Conservation (phyloP, 495 filamentous ascomycete genomes). For the Penicillium diatomitis region DNA sequence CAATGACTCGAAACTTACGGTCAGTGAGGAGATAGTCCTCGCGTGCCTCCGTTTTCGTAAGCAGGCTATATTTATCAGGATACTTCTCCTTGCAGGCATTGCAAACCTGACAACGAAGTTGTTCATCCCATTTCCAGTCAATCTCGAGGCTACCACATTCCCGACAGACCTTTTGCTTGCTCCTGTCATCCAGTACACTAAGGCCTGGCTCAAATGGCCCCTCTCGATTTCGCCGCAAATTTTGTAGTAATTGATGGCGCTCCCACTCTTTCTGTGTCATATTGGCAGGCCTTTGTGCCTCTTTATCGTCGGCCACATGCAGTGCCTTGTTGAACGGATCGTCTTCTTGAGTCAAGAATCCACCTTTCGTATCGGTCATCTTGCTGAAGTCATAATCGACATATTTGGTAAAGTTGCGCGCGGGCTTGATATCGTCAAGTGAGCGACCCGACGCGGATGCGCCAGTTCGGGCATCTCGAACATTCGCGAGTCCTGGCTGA, state of each 20-base stretch:
- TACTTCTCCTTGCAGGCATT: conserved; percentile 72
- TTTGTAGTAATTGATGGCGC: conserved; percentile 57
- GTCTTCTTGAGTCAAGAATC: conserved; percentile 78
- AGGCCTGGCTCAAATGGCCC: conserved; percentile 85
- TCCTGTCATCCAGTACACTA: conserved; percentile 53
- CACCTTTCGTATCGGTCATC: conserved; percentile 96
- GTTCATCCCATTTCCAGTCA: conserved; percentile 88
- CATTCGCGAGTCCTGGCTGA: conserved; percentile 47
- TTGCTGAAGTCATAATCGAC: conserved; percentile 96
- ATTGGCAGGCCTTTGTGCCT: conserved; percentile 65
- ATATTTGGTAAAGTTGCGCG: conserved; percentile 78
- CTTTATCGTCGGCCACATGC: conserved; percentile 40
- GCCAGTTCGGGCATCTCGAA: conserved; percentile 54
- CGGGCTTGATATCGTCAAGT: conserved; percentile 55
- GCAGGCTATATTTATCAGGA: conserved; percentile 83
- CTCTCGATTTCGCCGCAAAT: conserved; percentile 59
- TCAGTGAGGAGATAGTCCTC: conserved; percentile 96
- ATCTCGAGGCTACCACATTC: conserved; percentile 82
- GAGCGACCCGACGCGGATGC: conserved; percentile 23
- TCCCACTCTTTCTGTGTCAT: conserved; percentile 97
- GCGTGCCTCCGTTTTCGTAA: conserved; percentile 93
- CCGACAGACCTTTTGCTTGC: conserved; percentile 61
- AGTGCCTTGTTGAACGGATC: conserved; percentile 81
- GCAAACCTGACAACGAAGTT: conserved; percentile 64
- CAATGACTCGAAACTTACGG: conserved; percentile 43